Evolutionary conservation across 225 moss, liverwort and hornwort genomes (phyloP), one percentile per base, ranked within the genome.

Genomic region (Thuidium tamariscinum): DNA sequence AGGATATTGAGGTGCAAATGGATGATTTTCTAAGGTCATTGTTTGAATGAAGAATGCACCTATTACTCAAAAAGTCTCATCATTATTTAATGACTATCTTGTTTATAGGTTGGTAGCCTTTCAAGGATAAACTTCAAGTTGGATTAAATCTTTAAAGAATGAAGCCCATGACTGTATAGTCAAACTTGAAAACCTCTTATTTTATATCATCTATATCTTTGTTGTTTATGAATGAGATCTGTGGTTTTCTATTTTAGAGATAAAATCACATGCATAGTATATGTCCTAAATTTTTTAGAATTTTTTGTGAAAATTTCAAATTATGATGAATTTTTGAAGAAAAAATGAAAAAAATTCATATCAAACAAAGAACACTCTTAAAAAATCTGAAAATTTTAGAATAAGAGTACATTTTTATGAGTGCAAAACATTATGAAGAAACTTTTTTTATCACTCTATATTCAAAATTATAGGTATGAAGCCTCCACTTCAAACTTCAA

Each of bases 31-130:
- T n/a, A n/a, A n/a, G n/a, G n/a, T n/a, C n/a, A n/a, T n/a, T n/a
- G n/a, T n/a, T n/a, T n/a, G 66, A 34, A 34, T 34, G 34, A 34
- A 34, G 2, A 64, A 64, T 64, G 64, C 18, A 34, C 5, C 3
- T 10, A 6, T 13, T 39, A 7, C 7, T 23, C 13, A 7, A 23
- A 39, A 37, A 68, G 23, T 39, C 4, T 23, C 0, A 8, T 39
- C 4, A 23, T 44, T 14, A 39, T 25, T 22, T 0, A 39, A 0
- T 39, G 68, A 39, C 4, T 37, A 21, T 37, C 13, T 39, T 68
- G 0, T 4, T 66, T 0, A 12, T 66, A 37, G 21, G 2, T 0
- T 8, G 1, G 2, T 3, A 1, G 4, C 4, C 2, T 68, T 39
- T 22, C 1, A 25, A 4, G 8, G 0, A 4, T 39, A 23, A 66